Evolutionary conservation across 164 flowering plant species (phyloP), one percentile per base, ranked within the genome.

Genomic region (Echeveria elegans): DNA sequence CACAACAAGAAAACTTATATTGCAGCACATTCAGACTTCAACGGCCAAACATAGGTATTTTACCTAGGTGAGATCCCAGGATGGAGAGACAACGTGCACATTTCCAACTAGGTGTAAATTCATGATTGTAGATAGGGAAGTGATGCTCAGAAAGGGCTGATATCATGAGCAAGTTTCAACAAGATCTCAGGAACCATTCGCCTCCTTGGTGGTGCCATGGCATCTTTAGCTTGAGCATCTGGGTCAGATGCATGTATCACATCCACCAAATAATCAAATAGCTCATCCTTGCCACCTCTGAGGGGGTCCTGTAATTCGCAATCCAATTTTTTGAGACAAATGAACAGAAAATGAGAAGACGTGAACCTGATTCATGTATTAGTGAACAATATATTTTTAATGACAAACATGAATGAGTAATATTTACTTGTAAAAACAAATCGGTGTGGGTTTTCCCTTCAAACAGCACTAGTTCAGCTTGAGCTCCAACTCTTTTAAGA

Each of bases 381-480:
- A 38, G 41, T 38, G 12, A 38, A 38, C 41, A 38, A 10, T 14
- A 65, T 4, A 38, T 8, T 29, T 30, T 45, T 24, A 2, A 28
- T 38, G 6, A 18, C 31, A 29, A 16, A 45, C 48, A n/a, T 4
- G 0, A 21, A 28, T 50, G 47, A 36, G 19, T 36, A 64, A 68
- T 64, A 19, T 72, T 74, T 75, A 92, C 99, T 74, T 95, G 99
- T 65, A 95, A 80, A 81, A 92, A 92, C 79, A 95, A 67, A 79
- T 92, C 99, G 37, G 97, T 90, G 76, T 95, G 99, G 41, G 89
- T 88, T 76, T 95, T 95, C 31, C 96, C 96, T 12, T 84, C 81
- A 69, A 79, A 95, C 64, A 95, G 69, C 30, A 88, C 71, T 45
- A 90, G 70, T 53, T 87, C 84, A 65, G 87, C 90, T 68, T 80